These are phyloP conservation scores for Elsinoe australis DNA, from an alignment of 2,329 filamentous ascomycete species.

Conservation along the genomic window DNA sequence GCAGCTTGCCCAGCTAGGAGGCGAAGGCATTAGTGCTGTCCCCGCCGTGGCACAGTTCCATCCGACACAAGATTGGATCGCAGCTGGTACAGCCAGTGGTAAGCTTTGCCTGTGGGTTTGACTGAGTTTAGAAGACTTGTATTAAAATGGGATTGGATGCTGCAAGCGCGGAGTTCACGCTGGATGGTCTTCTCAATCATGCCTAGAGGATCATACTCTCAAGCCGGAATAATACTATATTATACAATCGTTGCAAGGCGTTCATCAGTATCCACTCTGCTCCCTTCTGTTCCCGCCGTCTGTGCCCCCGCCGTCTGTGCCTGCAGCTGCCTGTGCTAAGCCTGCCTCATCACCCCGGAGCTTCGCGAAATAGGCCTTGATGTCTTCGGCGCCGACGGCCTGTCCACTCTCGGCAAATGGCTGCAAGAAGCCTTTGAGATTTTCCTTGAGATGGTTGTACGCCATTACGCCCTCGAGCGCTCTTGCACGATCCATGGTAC, in stretches of 20 bases:
- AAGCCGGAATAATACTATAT: too few species aligned
- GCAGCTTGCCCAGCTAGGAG: slow-evolving; percentile 79
- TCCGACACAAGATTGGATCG: slow-evolving; percentile 80
- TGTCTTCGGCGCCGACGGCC: slow-evolving; percentile 86
- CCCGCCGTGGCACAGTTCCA: slow-evolving; percentile 90
- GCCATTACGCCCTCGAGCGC: slow-evolving; percentile 96
- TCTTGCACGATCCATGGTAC: slow-evolving; percentile 82
- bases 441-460: slow-evolving; percentile 92
- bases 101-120: slow-evolving; percentile 89
- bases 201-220: too few species aligned
- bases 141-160: too few species aligned
- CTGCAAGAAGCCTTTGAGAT: slow-evolving; percentile 88
- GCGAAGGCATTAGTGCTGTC: slow-evolving; percentile 87
- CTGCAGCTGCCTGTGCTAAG: slow-evolving; percentile 55
- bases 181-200: too few species aligned
- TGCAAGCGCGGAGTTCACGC: neutral
- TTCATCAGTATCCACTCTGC: slow-evolving; percentile 17
- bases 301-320: slow-evolving; percentile 37
- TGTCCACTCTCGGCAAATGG: slow-evolving; percentile 88
- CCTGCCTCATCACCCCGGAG: slow-evolving; percentile 77
- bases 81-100: slow-evolving; percentile 81
- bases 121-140: slow-evolving; percentile 11
- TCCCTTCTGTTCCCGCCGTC: slow-evolving; percentile 31
- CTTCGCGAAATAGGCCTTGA: slow-evolving; percentile 94
- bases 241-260: neutral